phyloP scores from a whole-genome alignment of 2,329 filamentous ascomycete genomes.

The Pochonia chlamydosporia region DNA sequence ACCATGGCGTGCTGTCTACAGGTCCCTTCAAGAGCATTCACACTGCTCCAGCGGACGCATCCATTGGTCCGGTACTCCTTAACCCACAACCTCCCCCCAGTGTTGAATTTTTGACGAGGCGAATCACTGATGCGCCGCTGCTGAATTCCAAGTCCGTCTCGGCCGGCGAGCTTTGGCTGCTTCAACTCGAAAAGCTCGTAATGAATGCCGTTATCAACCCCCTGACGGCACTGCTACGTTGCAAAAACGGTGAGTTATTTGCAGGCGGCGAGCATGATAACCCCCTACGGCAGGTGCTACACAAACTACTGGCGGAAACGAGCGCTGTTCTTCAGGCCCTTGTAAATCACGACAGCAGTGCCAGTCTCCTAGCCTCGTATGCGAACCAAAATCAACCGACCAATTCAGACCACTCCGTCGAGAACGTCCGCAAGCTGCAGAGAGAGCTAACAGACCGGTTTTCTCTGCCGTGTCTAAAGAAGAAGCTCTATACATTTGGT shows the following conservation, averaged over 20 bases:
- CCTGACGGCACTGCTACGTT: slow-evolving; percentile 71
- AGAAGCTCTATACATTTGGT: slow-evolving; percentile 41
- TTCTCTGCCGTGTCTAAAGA: slow-evolving; percentile 33
- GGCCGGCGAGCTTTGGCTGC: slow-evolving; percentile 40
- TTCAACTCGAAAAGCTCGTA: slow-evolving; percentile 83
- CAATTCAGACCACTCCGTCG: background rate
- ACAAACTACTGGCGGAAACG: slow-evolving; percentile 67
- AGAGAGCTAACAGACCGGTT: slow-evolving; percentile 26
- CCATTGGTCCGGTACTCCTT: slow-evolving; percentile 39
- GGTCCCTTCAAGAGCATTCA: slow-evolving; percentile 47
- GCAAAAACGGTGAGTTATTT: slow-evolving; percentile 73
- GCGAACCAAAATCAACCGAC: background rate
- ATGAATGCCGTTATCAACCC: slow-evolving; percentile 80
- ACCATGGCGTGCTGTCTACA: slow-evolving; percentile 48
- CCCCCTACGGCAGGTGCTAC: slow-evolving; percentile 54
- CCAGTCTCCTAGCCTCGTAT: slow-evolving; percentile 27
- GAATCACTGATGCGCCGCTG: slow-evolving; percentile 35
- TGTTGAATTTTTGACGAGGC: slow-evolving; percentile 32
- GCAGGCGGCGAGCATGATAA: slow-evolving; percentile 23
- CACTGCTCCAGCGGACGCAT: slow-evolving; percentile 42
- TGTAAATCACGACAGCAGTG: slow-evolving; percentile 50
- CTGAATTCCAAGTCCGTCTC: slow-evolving; percentile 36
- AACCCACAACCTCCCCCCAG: slow-evolving; percentile 13
- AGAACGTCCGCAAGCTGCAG: background rate
- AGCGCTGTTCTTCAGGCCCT: slow-evolving; percentile 65